A percentile compares a stretch with the other conserved stretches of the same genome.
Evolutionary conservation across 2,329 filamentous ascomycete species (phyloP).

Genomic region (Talaromyces sp.): DNA sequence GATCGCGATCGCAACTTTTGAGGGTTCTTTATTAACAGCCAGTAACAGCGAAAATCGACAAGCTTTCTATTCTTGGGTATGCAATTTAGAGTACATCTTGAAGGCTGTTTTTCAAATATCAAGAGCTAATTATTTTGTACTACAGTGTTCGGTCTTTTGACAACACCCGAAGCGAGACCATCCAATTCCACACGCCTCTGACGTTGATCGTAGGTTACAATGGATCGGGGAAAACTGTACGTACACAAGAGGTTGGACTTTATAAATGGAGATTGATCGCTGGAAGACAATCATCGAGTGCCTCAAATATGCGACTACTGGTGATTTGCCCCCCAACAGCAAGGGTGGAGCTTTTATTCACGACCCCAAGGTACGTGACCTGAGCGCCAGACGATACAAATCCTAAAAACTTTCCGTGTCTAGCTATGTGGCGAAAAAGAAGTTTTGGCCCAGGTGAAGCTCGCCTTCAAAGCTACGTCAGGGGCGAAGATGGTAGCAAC

Average conservation of each 20-base stretch:
- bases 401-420: conserved; percentile 7
- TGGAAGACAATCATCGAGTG: conserved; percentile 87
- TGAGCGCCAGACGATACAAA: background rate
- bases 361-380: conserved; percentile 68
- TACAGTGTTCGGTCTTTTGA: conserved; percentile 75
- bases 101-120: background rate
- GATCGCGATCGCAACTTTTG: background rate
- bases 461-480: conserved; percentile 75
- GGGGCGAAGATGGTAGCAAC: conserved; percentile 76
- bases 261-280: background rate
- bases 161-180: conserved; percentile 66
- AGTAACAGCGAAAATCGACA: conserved; percentile 71
- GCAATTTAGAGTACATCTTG: background rate
- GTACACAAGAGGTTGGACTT: conserved; percentile 9
- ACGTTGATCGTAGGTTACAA: conserved; percentile 97
- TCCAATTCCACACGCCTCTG: conserved; percentile 82
- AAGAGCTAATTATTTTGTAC: background rate
- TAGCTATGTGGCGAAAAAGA: conserved; percentile 78
- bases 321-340: conserved; percentile 86
- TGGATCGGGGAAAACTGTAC: conserved; percentile 86
- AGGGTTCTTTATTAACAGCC: conserved; percentile 3
- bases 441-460: conserved; percentile 83
- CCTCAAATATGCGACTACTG: conserved; percentile 95
- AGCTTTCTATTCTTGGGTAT: conserved; percentile 75
- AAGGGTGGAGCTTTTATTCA: conserved; percentile 90